These are phyloP conservation scores for Hygrocybe punicea DNA, from an alignment of 768 basidiomycete species.

Conservation along the genomic window DNA sequence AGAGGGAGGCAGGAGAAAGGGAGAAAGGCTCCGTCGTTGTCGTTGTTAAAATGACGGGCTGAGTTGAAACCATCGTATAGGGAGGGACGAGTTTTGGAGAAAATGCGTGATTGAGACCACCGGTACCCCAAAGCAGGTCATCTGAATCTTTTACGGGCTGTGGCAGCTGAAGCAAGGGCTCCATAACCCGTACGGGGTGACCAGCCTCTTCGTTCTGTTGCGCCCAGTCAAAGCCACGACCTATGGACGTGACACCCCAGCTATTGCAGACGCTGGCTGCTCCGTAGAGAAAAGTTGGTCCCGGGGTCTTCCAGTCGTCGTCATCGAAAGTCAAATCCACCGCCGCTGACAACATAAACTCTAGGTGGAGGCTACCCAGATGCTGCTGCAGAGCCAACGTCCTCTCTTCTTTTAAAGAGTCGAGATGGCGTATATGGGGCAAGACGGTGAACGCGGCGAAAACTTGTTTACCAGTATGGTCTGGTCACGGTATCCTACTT, in stretches of 20 bases:
- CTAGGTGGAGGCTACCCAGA: constrained; percentile 7
- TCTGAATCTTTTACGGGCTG: not conserved
- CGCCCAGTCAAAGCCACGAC: constrained; percentile 77
- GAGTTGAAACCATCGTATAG: constrained; percentile 15
- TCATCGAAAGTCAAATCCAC: constrained; percentile 59
- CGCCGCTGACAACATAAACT: constrained; percentile 58
- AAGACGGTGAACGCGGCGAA: too few species aligned
- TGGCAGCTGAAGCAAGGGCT: constrained; percentile 2
- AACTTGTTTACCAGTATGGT: too few species aligned
- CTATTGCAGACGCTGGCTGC: constrained; percentile 69
- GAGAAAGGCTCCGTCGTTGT: constrained; percentile 35
- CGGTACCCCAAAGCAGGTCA: not conserved
- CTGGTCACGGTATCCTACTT: too few species aligned
- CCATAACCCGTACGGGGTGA: constrained; percentile 10
- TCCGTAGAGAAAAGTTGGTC: constrained; percentile 50
- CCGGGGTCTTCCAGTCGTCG: constrained; percentile 62
- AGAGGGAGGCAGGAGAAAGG: constrained; percentile 33
- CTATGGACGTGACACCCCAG: constrained; percentile 84
- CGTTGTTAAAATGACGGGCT: constrained; percentile 27
- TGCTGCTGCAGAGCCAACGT: too few species aligned
- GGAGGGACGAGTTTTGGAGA: constrained; percentile 8
- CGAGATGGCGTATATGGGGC: not conserved
- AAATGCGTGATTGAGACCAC: not conserved
- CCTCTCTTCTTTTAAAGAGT: not conserved
- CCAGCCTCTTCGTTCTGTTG: constrained; percentile 35